Evolutionary conservation across 805 yeast species (phyloP), one percentile per base, ranked within the genome.

Genomic region (Grigorovia humatica): DNA sequence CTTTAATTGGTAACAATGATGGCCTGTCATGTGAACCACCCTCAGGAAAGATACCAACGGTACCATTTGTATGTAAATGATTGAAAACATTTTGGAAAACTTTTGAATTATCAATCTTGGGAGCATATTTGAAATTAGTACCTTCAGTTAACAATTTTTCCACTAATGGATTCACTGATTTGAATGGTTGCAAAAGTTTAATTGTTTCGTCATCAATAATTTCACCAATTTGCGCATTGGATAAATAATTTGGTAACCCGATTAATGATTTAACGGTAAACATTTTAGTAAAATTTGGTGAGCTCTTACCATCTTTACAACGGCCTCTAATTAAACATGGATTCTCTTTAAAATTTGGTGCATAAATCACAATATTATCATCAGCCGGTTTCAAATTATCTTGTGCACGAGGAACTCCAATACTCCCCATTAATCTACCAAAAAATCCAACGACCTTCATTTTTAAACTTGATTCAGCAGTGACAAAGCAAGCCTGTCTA

Each of bases 1-100:
- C 96, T 65, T 93, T 91, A 58, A 91, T 73, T 0, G 99, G 99
- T 48, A 91, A 74, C 58, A 91, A 70, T 56, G 88, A 95, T 0
- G 98, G 82, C 58, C 99, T 76, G 67, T 91, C 99, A 63, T 91
- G 99, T 12, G 96, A 88, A 1, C 99, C 99, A 53, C 99, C 99
- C 72, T 93, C 99, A 9, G 99, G 97, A 71, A 89, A 93, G 46
- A 93, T 86, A 3, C 96, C 96, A 9, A 91, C 74, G 58, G 95
- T 86, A 47, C 87, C 83, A 43, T 87, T 87, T 23, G 80, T 73
- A 44, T 88, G 80, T 55, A 91, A 74, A 63, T 88, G 95, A 48
- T 82, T 77, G 63, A 90, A 91, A 4, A 93, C 98, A 58, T 77
- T 76, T 53, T 85, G 79, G 69, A 87, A 91, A 47, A 89, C 95